These are phyloP conservation scores for Mucor circinelloides DNA, from an alignment of 371 early-diverging fungal species.

Conservation along the genomic window DNA sequence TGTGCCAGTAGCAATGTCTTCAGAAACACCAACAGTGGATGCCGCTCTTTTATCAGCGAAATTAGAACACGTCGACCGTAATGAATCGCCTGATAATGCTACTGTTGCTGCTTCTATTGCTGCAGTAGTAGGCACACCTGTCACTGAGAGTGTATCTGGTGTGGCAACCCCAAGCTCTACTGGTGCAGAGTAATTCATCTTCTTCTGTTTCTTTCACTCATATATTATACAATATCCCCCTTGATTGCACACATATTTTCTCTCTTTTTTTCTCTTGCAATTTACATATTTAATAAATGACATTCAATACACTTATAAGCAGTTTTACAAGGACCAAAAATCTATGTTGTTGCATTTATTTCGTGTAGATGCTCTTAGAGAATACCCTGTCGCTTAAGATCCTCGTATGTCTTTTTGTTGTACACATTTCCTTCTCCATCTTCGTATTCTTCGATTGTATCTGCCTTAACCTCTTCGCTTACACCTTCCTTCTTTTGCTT, in stretches of 20 bases:
- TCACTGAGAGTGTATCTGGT: not conserved
- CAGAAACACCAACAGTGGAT: not conserved
- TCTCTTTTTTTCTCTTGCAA: not conserved
- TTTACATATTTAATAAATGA: no score
- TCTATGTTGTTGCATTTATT: not conserved
- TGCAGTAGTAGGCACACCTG: not conserved
- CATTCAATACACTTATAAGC: no score
- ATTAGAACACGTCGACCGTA: not conserved
- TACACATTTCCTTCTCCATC: slow-evolving; percentile 97
- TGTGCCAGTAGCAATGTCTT: not conserved
- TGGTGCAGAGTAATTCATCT: not conserved
- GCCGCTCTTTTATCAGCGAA: not conserved
- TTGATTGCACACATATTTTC: not conserved
- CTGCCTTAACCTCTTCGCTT: slow-evolving; percentile 67
- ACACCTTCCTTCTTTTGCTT: slow-evolving; percentile 72
- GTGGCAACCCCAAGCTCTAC: not conserved
- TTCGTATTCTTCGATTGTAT: slow-evolving; percentile 94
- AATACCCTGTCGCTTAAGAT: slow-evolving; percentile 90
- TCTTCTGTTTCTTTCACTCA: not conserved
- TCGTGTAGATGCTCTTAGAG: slow-evolving; percentile 52
- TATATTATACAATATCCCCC: not conserved
- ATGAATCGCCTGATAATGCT: not conserved
- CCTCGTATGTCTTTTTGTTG: slow-evolving; percentile 97
- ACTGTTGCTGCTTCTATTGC: slow-evolving; percentile 7
- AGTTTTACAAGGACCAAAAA: not conserved